Evolutionary conservation across 1,284 basidiomycete species (phyloP).

Genomic region (Nidula niveotomentosa): DNA sequence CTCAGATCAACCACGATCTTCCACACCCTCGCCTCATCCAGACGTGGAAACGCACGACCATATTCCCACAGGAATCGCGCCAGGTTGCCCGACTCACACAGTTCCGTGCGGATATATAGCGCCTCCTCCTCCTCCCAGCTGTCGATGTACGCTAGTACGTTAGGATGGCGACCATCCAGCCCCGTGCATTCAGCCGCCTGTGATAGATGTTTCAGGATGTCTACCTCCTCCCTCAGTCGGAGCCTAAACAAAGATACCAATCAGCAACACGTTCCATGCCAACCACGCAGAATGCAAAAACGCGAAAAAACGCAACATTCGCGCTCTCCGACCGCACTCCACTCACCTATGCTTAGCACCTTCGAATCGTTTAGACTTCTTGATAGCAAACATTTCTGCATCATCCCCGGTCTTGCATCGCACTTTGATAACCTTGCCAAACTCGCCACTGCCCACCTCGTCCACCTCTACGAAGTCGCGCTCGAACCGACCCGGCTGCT

Average conservation of each 20-base stretch:
- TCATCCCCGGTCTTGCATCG: conserved; percentile 58
- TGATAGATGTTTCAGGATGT: conserved; percentile 84
- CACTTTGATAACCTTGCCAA: conserved; percentile 93
- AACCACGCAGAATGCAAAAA: conserved; percentile 13
- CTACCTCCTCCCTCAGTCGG: conserved; percentile 93
- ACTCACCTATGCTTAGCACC: conserved; percentile 86
- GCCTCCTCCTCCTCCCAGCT: conserved; percentile 96
- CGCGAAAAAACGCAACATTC: conserved; percentile 9
- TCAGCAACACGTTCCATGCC: conserved; percentile 9
- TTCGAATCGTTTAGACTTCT: conserved; percentile 92
- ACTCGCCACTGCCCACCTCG: conserved; percentile 90
- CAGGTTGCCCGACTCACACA: conserved; percentile 93
- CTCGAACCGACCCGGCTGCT: conserved; percentile 66
- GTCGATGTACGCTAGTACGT: conserved; percentile 90
- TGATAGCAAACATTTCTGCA: conserved; percentile 81
- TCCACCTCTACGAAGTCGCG: conserved; percentile 81
- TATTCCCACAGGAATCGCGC: conserved; percentile 93
- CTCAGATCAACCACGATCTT: conserved; percentile 93
- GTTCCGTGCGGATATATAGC: conserved; percentile 92
- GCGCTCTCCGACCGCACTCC: too few relatives aligned
- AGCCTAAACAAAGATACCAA: conserved; percentile 43
- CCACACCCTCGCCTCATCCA: conserved; percentile 96
- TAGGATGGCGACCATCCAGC: conserved; percentile 52
- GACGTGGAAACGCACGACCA: conserved; percentile 78
- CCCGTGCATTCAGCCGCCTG: conserved; percentile 26